Percentiles rank a stretch among this genome's conserved stretches.
phyloP scores from a whole-genome alignment of 352 stramenopile species.

The Phytophthora sansomeana region DNA sequence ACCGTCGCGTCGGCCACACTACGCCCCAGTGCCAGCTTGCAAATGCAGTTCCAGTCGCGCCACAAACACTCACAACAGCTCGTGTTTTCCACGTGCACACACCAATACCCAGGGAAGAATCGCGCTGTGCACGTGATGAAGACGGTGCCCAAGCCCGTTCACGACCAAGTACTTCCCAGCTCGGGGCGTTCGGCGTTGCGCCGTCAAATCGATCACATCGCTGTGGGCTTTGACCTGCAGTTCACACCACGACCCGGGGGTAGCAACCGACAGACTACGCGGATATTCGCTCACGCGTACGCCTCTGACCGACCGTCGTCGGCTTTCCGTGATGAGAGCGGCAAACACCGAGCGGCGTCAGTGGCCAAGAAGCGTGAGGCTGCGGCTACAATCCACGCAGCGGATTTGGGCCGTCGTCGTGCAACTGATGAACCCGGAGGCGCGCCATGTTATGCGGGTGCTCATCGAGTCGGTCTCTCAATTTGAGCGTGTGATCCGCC shows the following conservation, averaged over 20 bases:
- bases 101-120: constrained; percentile 51
- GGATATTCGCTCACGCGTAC: constrained; percentile 58
- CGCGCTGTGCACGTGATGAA: constrained; percentile 67
- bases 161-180: constrained; percentile 57
- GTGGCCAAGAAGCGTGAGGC: constrained; percentile 35
- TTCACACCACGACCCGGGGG: constrained; percentile 32
- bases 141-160: constrained; percentile 62
- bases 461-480: constrained; percentile 58
- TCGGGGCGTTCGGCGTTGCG: constrained; percentile 47
- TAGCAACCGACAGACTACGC: constrained; percentile 46
- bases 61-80: constrained; percentile 63
- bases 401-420: constrained; percentile 45
- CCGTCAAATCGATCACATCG: constrained; percentile 59
- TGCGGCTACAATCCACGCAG: too few species aligned
- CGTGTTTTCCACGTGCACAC: constrained; percentile 60
- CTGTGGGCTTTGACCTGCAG: constrained; percentile 60
- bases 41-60: constrained; percentile 40
- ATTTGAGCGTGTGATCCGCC: constrained; percentile 67
- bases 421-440: constrained; percentile 57
- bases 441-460: constrained; percentile 49
- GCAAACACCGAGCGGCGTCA: constrained; percentile 27
- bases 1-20: constrained; percentile 48
- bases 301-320: constrained; percentile 48
- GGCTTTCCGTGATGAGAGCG: too few species aligned
- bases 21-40: constrained; percentile 32